Evolutionary conservation across 2,329 filamentous ascomycete genomes (phyloP), one percentile per base, ranked within the genome.

Genomic region (Bipolaris gigantea): DNA sequence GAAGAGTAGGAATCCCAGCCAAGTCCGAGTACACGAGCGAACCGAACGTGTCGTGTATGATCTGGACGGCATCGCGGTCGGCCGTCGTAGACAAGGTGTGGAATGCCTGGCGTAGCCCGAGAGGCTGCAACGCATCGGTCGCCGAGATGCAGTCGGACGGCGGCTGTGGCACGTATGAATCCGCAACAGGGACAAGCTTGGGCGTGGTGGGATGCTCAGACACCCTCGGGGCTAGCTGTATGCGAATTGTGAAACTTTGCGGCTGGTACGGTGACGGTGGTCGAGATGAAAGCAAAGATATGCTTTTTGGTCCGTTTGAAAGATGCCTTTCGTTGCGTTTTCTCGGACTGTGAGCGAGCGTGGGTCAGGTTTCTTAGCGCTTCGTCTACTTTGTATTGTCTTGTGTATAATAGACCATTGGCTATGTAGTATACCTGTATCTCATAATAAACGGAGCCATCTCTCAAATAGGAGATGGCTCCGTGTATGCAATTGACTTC

Each of bases 141-240:
- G 52, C 44, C 25, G 55, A 40, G 9, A 59, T 55, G 25, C 61
- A 60, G 34, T 62, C 52, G 1, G 59, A 46, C 2, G 62, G 36
- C 1, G 59, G 46, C 34, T 59, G 64, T 5, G 58, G 25, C 9
- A 52, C 32, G 18, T 63, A 60, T 16, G 55, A 55, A 33, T 65
- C 58, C 16, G 59, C 54, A 11, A 61, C 38, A 1, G 63, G 57
- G 2, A 52, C 39, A 2, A 67, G 40, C 15, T 43, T 51, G 4
- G 62, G 63, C 1, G 62, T 56, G 6, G 60, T 66, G 35, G 66
- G 64, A 38, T 66, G 66, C 19, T 62, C 57, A n/a, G 63, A 65
- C 2, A 47, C 55, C 11, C 27, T 36, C 0, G 57, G 57, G 48
- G 15, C 51, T 61, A 25, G 62, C 46, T 2, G 44, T 55, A 16